Percentiles rank a stretch among this genome's conserved stretches.
Conservation (phyloP, 345 rosid species). For the Sapria himalayana region DNA sequence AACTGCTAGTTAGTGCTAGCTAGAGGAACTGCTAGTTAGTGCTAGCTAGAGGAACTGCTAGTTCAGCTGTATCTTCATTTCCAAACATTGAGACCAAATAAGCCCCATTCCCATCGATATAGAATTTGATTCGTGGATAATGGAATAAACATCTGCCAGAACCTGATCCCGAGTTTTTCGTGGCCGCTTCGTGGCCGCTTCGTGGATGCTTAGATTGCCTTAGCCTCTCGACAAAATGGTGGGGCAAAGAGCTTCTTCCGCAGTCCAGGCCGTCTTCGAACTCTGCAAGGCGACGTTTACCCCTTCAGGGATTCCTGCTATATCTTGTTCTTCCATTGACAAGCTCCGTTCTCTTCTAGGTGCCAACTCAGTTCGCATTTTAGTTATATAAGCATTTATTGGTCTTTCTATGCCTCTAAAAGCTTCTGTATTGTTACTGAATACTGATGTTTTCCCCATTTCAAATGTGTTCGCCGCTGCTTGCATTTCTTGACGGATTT, state of each 20-base stretch:
- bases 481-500: no score
- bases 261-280: conserved; percentile 48
- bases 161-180: conserved; percentile 10
- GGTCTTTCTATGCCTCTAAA: background rate
- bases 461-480: conserved; percentile 1
- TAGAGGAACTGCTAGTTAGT: no score
- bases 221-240: conserved; percentile 14
- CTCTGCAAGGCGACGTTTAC: conserved; percentile 37
- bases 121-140: no score
- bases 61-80: no score
- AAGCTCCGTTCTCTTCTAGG: conserved; percentile 53
- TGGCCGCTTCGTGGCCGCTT: no score
- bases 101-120: no score
- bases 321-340: conserved; percentile 24
- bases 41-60: no score
- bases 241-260: conserved; percentile 31
- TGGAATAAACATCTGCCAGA: background rate
- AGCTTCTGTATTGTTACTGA: background rate
- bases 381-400: background rate
- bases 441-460: conserved; percentile 6
- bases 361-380: conserved; percentile 12
- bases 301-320: conserved; percentile 27
- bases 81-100: no score
- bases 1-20: no score
- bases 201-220: no score